Evolutionary conservation across 306 rosid species (phyloP).

Genomic region (Cotoneaster glaucophyllus): DNA sequence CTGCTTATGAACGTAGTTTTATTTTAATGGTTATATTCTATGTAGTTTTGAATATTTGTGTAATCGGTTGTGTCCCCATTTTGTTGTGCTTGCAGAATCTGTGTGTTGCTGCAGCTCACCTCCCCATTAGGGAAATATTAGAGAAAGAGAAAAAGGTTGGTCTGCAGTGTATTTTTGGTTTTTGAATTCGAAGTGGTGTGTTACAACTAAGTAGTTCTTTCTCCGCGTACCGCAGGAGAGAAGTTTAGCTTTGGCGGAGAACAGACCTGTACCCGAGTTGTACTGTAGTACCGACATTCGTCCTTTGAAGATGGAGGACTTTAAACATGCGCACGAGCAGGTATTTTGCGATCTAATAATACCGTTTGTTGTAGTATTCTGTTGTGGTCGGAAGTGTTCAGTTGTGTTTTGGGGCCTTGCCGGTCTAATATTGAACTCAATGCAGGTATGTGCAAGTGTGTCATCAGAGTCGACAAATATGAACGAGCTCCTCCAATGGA

Average conservation of each 20-base stretch:
- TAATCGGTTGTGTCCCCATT: background rate
- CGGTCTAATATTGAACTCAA: background rate
- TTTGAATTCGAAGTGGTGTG: background rate
- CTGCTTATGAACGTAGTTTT: background rate
- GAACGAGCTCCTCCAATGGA: constrained; percentile 88
- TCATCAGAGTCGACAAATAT: constrained; percentile 81
- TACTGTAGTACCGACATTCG: constrained; percentile 68
- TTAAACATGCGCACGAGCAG: constrained; percentile 84
- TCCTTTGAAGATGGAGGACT: constrained; percentile 72
- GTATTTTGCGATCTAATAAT: constrained; percentile 16
- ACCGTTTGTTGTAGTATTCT: background rate
- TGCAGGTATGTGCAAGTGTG: constrained; percentile 90
- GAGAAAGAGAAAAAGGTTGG: constrained; percentile 87
- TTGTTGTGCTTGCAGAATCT: constrained; percentile 65
- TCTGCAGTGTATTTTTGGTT: background rate
- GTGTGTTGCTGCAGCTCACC: constrained; percentile 85
- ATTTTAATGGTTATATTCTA: background rate
- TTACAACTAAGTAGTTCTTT: background rate
- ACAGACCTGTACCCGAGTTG: constrained; percentile 54
- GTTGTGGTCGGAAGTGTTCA: background rate
- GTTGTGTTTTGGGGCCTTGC: background rate
- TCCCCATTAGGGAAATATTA: constrained; percentile 84
- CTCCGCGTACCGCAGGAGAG: constrained; percentile 54
- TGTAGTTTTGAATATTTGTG: background rate
- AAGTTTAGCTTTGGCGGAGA: constrained; percentile 51